phyloP scores from a whole-genome alignment of 2,329 filamentous ascomycete species.

The Fusarium continuum region DNA sequence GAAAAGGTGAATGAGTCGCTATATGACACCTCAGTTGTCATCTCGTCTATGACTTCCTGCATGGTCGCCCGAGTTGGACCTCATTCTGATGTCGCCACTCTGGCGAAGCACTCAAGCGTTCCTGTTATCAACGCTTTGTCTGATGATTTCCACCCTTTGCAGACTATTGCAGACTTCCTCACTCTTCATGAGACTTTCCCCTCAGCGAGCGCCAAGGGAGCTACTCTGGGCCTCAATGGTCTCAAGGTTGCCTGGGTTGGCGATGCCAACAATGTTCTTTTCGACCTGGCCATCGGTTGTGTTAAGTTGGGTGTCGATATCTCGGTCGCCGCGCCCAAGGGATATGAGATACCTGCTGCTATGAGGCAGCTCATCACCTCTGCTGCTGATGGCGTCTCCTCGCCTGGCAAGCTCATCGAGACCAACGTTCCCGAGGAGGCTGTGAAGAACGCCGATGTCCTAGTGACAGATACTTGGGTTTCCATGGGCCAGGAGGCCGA shows the following conservation, averaged over 20 bases:
- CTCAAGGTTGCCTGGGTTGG: slow-evolving; percentile 96
- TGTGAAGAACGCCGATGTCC: slow-evolving; percentile 83
- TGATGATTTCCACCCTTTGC: slow-evolving; percentile 91
- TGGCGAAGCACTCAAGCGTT: slow-evolving; percentile 78
- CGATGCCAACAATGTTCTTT: slow-evolving; percentile 96
- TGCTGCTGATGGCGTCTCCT: slow-evolving; percentile 65
- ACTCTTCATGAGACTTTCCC: slow-evolving; percentile 85
- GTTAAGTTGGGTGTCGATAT: slow-evolving; percentile 89
- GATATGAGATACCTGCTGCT: slow-evolving; percentile 79
- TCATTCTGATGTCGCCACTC: slow-evolving; percentile 76
- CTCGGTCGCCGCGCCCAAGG: slow-evolving; percentile 84
- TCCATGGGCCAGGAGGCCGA: slow-evolving; percentile 98
- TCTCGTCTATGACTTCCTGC: slow-evolving; percentile 91
- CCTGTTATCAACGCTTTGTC: slow-evolving; percentile 90
- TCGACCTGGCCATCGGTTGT: slow-evolving; percentile 88
- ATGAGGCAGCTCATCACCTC: slow-evolving; percentile 79
- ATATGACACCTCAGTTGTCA: slow-evolving; percentile 89
- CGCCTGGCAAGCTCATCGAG: slow-evolving; percentile 74
- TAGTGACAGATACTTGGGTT: slow-evolving; percentile 98
- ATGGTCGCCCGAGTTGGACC: slow-evolving; percentile 82
- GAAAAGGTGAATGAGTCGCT: slow-evolving; percentile 88
- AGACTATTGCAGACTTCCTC: slow-evolving; percentile 92
- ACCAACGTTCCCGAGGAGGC: slow-evolving; percentile 85
- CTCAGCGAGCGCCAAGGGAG: slow-evolving; percentile 50
- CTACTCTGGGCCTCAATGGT: slow-evolving; percentile 74